Evolutionary conservation across 345 rosid species (phyloP).

Genomic region (Eucalyptus pauciflora): DNA sequence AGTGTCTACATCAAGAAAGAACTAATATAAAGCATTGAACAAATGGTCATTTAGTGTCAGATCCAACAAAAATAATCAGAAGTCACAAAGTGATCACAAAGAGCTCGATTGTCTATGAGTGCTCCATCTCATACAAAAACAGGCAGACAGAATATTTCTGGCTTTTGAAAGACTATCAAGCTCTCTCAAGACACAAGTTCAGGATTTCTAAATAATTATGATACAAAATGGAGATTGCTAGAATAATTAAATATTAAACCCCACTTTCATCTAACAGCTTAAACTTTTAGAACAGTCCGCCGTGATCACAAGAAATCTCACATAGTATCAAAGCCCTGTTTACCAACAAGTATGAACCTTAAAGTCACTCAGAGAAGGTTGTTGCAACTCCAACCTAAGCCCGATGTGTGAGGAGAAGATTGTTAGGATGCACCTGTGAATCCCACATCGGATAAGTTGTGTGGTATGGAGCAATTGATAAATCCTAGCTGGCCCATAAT

Average conservation of each 20-base stretch:
- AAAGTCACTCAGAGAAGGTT: no score
- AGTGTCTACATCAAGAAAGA: background rate
- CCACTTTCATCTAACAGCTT: no score
- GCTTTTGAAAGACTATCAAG: background rate
- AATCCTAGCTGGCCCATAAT: no score
- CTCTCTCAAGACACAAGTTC: background rate
- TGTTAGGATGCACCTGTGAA: no score
- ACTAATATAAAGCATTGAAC: background rate
- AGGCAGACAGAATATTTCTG: background rate
- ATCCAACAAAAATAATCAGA: background rate
- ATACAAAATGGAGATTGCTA: background rate
- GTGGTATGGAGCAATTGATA: no score
- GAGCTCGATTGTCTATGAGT: background rate
- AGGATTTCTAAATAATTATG: background rate
- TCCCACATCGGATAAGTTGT: no score
- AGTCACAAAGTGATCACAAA: background rate
- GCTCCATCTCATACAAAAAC: background rate
- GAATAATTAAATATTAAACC: no score
- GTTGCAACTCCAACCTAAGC: no score
- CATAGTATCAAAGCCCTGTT: no score
- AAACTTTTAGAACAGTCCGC: accelerated
- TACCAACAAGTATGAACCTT: no score
- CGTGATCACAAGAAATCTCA: no score
- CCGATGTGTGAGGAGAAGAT: no score
- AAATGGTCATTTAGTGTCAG: background rate